phyloP scores from a whole-genome alignment of 1,284 basidiomycete species.

The Microbotryum intermedium region DNA sequence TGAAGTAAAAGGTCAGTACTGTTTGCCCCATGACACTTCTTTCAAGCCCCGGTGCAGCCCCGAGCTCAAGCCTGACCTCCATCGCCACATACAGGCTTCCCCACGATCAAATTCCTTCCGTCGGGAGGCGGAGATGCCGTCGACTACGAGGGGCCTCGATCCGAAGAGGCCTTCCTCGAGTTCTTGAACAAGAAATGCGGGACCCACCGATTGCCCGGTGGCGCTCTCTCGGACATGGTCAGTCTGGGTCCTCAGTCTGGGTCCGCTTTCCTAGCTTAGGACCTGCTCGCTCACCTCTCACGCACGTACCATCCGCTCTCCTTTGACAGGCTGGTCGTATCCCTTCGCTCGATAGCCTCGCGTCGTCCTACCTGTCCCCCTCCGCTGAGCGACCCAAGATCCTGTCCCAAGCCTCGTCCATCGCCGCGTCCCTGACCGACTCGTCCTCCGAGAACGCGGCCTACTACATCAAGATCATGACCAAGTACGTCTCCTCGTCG shows the following conservation, averaged over 20 bases:
- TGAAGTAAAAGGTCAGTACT: conserved; percentile 54
- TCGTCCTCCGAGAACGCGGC: conserved; percentile 46
- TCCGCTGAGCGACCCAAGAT: conserved; percentile 50
- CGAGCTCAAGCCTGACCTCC: background rate
- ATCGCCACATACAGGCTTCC: conserved; percentile 49
- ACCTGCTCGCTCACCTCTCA: background rate
- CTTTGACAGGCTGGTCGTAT: conserved; percentile 63
- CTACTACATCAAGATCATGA: conserved; percentile 86
- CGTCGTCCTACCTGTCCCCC: conserved; percentile 63
- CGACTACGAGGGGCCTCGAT: conserved; percentile 46
- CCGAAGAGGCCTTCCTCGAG: conserved; percentile 44
- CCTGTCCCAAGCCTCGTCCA: conserved; percentile 49
- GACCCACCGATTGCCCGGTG: conserved; percentile 70
- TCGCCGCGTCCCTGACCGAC: conserved; percentile 34
- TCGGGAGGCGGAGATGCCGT: conserved; percentile 46
- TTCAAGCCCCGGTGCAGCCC: background rate
- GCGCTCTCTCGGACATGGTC: conserved; percentile 65
- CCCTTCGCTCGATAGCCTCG: conserved; percentile 66
- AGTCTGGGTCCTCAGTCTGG: conserved; percentile 25
- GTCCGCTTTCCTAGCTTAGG: background rate
- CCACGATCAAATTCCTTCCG: conserved; percentile 92
- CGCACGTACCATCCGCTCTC: background rate
- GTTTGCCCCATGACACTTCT: background rate
- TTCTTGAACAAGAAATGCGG: conserved; percentile 77
- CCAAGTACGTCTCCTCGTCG: conserved; percentile 52